Evolutionary conservation across 352 stramenopile species (phyloP).

Genomic region (Globisporangium splendens): DNA sequence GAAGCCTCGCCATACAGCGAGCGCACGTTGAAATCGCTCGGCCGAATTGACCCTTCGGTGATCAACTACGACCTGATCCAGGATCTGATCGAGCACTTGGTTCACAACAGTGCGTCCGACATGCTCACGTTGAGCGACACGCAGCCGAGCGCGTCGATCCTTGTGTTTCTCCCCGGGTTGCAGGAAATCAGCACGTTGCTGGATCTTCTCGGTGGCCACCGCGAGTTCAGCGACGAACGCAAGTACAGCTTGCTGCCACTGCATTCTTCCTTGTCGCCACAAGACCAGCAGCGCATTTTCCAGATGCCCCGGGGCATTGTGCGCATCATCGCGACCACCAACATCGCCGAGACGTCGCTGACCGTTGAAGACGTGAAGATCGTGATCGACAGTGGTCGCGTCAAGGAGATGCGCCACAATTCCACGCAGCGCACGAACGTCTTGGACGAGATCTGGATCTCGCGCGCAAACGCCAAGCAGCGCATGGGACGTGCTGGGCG

Average conservation of each 20-base stretch:
- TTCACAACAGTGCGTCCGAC: slow-evolving; percentile 37
- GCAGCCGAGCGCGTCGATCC: slow-evolving; percentile 72
- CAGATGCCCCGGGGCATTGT: slow-evolving; percentile 43
- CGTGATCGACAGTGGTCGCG: slow-evolving; percentile 96
- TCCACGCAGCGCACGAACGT: slow-evolving; percentile 86
- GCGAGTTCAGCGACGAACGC: slow-evolving; percentile 39
- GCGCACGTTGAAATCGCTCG: slow-evolving; percentile 80
- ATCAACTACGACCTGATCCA: slow-evolving; percentile 95
- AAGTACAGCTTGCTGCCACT: slow-evolving; percentile 85
- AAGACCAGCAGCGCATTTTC: slow-evolving; percentile 95
- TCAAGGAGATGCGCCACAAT: slow-evolving; percentile 89
- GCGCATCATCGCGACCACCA: slow-evolving; percentile 96
- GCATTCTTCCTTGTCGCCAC: slow-evolving; percentile 91
- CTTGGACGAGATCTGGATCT: slow-evolving; percentile 86
- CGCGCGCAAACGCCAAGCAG: slow-evolving; percentile 90
- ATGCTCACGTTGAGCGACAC: slow-evolving; percentile 19
- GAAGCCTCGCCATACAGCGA: slow-evolving; percentile 66
- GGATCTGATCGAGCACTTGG: slow-evolving; percentile 83
- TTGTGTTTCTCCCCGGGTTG: slow-evolving; percentile 95
- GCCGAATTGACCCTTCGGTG: slow-evolving; percentile 84
- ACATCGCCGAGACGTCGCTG: slow-evolving; percentile 96
- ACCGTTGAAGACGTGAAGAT: slow-evolving; percentile 94
- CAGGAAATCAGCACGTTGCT: slow-evolving; percentile 92
- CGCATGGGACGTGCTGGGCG: slow-evolving; percentile 90
- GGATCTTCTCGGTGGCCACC: slow-evolving; percentile 59